These are phyloP conservation scores for Paecilomyces variotii DNA, from an alignment of 2,329 filamentous ascomycete species.

Conservation along the genomic window DNA sequence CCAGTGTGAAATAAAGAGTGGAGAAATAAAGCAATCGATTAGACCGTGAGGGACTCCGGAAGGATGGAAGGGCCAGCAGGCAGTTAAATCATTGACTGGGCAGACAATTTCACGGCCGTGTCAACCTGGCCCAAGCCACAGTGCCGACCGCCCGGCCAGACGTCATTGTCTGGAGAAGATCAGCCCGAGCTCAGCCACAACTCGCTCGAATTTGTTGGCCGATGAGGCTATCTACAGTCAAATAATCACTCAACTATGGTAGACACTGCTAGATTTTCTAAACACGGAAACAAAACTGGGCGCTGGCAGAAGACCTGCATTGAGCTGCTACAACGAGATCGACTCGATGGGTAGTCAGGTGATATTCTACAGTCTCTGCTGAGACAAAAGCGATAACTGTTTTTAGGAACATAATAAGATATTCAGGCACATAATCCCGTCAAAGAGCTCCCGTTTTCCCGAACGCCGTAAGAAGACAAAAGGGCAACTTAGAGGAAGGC, in stretches of 20 bases:
- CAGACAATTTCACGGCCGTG: slow-evolving; percentile 20
- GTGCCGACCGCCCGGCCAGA: slow-evolving; percentile 10
- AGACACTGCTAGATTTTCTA: neutral
- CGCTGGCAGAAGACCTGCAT: neutral
- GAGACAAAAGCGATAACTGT: slow-evolving; percentile 21
- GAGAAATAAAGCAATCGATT: neutral
- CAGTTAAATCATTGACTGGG: slow-evolving; percentile 6
- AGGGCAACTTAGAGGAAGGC: slow-evolving; percentile 10
- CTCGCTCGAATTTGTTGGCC: neutral
- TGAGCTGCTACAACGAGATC: neutral
- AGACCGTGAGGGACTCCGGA: neutral
- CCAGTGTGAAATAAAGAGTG: neutral
- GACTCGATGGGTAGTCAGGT: neutral
- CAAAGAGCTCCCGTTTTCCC: slow-evolving; percentile 33
- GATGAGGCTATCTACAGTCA: neutral
- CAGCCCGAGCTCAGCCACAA: slow-evolving; percentile 8
- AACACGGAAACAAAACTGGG: neutral
- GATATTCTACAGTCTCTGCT: slow-evolving; percentile 13
- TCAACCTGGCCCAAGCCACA: slow-evolving; percentile 14
- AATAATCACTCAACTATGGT: no score
- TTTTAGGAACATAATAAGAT: slow-evolving; percentile 26
- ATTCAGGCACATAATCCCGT: slow-evolving; percentile 27
- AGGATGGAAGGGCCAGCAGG: neutral
- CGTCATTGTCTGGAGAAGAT: slow-evolving; percentile 24
- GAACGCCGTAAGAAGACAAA: slow-evolving; percentile 38